These are phyloP conservation scores for Dactylellina cionopaga DNA, from an alignment of 2,329 filamentous ascomycete species.

Conservation along the genomic window DNA sequence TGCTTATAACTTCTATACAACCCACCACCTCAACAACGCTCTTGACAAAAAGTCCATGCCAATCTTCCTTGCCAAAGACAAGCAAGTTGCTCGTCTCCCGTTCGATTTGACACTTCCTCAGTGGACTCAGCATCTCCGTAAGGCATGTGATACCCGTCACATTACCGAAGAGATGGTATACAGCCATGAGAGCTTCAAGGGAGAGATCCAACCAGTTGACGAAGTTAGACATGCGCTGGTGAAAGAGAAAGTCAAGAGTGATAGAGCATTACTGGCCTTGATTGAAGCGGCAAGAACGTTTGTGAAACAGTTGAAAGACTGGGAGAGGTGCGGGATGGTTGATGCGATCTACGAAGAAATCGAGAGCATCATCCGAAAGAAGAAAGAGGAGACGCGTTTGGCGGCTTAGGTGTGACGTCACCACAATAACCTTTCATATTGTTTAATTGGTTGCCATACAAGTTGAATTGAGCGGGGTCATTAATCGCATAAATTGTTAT, in stretches of 20 bases:
- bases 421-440: too few relatives aligned
- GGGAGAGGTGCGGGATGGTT: constrained; percentile 54
- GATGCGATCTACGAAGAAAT: constrained; percentile 54
- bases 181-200: constrained; percentile 55
- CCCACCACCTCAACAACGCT: constrained; percentile 1
- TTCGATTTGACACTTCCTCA: constrained; percentile 55
- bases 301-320: constrained; percentile 56
- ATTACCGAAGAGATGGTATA: constrained; percentile 54
- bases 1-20: constrained; percentile 16
- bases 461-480: too few relatives aligned
- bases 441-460: too few relatives aligned
- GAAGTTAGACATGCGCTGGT: constrained; percentile 55
- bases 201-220: constrained; percentile 56
- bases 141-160: constrained; percentile 54
- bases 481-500: too few relatives aligned
- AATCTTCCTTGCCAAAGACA: constrained; percentile 34
- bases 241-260: constrained; percentile 55
- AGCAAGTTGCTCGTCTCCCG: constrained; percentile 24
- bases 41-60: constrained; percentile 35
- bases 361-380: constrained; percentile 51
- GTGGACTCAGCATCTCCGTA: constrained; percentile 56
- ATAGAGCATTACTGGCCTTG: constrained; percentile 55
- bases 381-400: constrained; percentile 24
- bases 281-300: constrained; percentile 55
- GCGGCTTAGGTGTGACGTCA: too few relatives aligned